These are phyloP conservation scores for Geotrichum histeridarum DNA, from an alignment of 1,139 yeast genomes.

Conservation along the genomic window DNA sequence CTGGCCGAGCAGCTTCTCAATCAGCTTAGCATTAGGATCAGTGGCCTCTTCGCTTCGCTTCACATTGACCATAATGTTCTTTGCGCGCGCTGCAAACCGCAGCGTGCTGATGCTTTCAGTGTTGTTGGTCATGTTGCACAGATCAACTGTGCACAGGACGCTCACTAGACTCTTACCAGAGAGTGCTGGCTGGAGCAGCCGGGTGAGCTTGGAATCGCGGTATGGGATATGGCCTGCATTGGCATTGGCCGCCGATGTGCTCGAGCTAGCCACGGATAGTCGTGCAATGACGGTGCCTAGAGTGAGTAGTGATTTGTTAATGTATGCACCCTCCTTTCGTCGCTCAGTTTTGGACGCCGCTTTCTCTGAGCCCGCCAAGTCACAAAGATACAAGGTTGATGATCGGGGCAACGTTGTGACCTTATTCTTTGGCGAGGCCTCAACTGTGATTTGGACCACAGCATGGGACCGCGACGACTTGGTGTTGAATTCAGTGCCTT, in stretches of 20 bases:
- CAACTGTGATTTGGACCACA: slow-evolving; percentile 63
- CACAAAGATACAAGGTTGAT: slow-evolving; percentile 80
- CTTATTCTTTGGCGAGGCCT: slow-evolving; percentile 38
- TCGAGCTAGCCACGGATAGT: slow-evolving; percentile 37
- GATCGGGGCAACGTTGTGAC: slow-evolving; percentile 46
- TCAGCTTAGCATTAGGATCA: slow-evolving; percentile 21
- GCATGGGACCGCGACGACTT: slow-evolving; percentile 91
- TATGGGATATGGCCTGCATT: slow-evolving; percentile 65
- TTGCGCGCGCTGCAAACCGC: slow-evolving; percentile 90
- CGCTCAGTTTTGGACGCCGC: slow-evolving; percentile 79
- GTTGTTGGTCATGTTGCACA: slow-evolving; percentile 42
- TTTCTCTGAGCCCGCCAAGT: slow-evolving; percentile 90
- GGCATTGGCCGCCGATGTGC: slow-evolving; percentile 21
- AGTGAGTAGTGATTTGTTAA: slow-evolving; percentile 83
- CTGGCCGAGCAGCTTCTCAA: slow-evolving; percentile 33
- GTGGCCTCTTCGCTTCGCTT: slow-evolving; percentile 42
- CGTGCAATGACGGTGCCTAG: slow-evolving; percentile 85
- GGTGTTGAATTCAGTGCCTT: slow-evolving; percentile 80
- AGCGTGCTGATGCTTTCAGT: slow-evolving; percentile 83
- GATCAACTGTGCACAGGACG: slow-evolving; percentile 63
- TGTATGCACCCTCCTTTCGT: slow-evolving; percentile 86
- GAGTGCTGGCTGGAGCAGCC: slow-evolving; percentile 83
- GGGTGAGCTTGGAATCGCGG: slow-evolving; percentile 84
- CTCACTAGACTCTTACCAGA: slow-evolving; percentile 82
- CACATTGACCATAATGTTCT: slow-evolving; percentile 69